phyloP scores from a whole-genome alignment of 179 eudicot species.

The Beta corolliflora region DNA sequence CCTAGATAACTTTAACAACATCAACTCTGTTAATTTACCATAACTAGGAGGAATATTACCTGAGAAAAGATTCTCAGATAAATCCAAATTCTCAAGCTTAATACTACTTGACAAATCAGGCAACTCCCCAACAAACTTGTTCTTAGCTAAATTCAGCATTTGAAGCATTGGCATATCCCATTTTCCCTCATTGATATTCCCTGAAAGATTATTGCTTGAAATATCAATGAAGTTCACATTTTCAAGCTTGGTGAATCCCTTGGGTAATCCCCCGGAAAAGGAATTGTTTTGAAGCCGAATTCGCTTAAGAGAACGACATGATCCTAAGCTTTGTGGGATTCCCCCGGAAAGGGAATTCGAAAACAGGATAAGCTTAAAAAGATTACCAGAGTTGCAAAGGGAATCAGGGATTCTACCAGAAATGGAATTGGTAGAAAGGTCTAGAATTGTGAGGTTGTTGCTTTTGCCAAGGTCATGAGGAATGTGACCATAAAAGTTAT shows the following conservation, averaged over 20 bases:
- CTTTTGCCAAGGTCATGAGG: slow-evolving; percentile 66
- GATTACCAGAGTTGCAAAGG: slow-evolving; percentile 58
- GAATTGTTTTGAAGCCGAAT: slow-evolving; percentile 67
- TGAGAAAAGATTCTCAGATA: slow-evolving; percentile 60
- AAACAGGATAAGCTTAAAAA: slow-evolving; percentile 77
- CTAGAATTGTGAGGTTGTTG: slow-evolving; percentile 74
- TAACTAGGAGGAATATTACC: slow-evolving; percentile 56
- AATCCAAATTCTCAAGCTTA: slow-evolving; percentile 69
- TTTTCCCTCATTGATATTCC: slow-evolving; percentile 37
- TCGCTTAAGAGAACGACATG: slow-evolving; percentile 58
- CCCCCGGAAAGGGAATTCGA: slow-evolving; percentile 67
- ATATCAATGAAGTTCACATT: slow-evolving; percentile 67
- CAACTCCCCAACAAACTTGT: slow-evolving; percentile 54
- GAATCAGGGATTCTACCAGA: slow-evolving; percentile 64
- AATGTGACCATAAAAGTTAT: slow-evolving; percentile 61
- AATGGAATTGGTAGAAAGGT: slow-evolving; percentile 84
- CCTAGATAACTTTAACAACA: slow-evolving; percentile 46
- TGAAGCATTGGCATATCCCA: slow-evolving; percentile 80
- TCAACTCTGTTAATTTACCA: slow-evolving; percentile 52
- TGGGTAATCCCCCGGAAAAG: slow-evolving; percentile 57
- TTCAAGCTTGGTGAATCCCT: slow-evolving; percentile 53
- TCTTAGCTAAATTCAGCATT: slow-evolving; percentile 73
- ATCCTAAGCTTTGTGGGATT: slow-evolving; percentile 58
- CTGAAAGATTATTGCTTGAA: slow-evolving; percentile 59
- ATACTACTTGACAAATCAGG: slow-evolving; percentile 60